Base-by-base conservation (phyloP, 305 asterid genomes). In the Fraxinus albicans region DNA sequence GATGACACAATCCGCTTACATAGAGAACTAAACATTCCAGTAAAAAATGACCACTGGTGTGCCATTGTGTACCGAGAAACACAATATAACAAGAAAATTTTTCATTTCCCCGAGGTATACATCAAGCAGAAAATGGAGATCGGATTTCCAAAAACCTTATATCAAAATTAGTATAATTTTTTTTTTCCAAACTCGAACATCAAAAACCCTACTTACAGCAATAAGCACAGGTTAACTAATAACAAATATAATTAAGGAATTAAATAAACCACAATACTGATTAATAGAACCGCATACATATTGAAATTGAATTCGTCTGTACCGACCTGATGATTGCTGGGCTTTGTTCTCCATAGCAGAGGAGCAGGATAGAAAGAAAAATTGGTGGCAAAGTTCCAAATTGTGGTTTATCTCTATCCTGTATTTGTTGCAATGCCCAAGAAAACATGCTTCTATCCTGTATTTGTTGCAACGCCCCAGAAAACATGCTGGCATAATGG, bases 311-410 rank as follows among this genome's bases (percentile, higher is more conserved):
- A 7, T 38, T 38, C 42, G 10, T 38, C 42, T 38, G 42, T 38
- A 38, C 42, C 42, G 42, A 38, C 42, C 42, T 38, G 42, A 38
- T 38, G 42, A 38, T 38, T 38, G 42, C 42, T 38, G 42, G 17
- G 82, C 84, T 82, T 76, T 84, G 81, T 87, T 88, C 83, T 87
- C 91, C 93, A 90, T 90, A 53, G 15, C 23, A 79, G 83, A 33
- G 19, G 60, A 23, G 33, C 55, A 25, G 78, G 35, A 65, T 21
- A 15, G 65, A 77, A 70, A 58, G 8, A 74, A 76, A 50, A 47
- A 47, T 76, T 40, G 76, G 67, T 40, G 87, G 84, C 74, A 44
- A 65, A 70, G 21, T 65, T 23, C 17, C 34, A 65, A 27, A 9
- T 23, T 23, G 17, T 25, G 33, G 88, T 73, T 86, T 25, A 65